phyloP scores from a whole-genome alignment of 106 monocot genomes.

The Platanthera guangdongensis region DNA sequence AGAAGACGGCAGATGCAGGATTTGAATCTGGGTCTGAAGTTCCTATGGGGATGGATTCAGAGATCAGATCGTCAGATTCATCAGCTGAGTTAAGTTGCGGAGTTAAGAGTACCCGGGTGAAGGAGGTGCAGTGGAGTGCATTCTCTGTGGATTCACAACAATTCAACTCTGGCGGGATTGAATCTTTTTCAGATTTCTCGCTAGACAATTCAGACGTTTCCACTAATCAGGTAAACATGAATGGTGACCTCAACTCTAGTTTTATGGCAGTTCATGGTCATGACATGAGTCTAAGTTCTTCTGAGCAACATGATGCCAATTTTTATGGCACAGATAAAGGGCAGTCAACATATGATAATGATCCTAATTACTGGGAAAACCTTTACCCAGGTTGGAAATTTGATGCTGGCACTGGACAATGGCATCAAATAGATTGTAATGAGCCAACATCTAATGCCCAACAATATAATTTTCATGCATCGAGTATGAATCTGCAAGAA shows the following conservation, averaged over 20 bases:
- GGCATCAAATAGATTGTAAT: conserved; percentile 44
- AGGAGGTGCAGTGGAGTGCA: conserved; percentile 77
- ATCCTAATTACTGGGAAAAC: conserved; percentile 43
- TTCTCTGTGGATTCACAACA: conserved; percentile 22
- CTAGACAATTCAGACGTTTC: conserved; percentile 18
- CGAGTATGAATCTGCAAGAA: conserved; percentile 9
- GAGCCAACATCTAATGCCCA: conserved; percentile 15
- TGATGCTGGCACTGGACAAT: conserved; percentile 43
- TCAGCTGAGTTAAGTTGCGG: conserved; percentile 15
- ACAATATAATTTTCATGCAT: conserved; percentile 10
- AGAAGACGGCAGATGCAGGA: background rate
- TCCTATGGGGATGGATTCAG: background rate
- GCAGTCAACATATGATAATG: background rate
- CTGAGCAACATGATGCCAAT: background rate
- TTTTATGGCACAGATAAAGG: conserved; percentile 3
- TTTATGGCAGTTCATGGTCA: background rate
- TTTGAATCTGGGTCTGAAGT: background rate
- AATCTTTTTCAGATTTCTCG: conserved; percentile 38
- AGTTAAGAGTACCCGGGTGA: conserved; percentile 41
- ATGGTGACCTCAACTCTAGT: background rate
- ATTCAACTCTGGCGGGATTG: conserved; percentile 27
- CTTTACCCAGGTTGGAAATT: conserved; percentile 95
- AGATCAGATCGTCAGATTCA: conserved; percentile 1
- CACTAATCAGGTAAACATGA: background rate
- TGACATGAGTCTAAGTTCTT: background rate